Evolutionary conservation across 2,329 filamentous ascomycete genomes (phyloP), one percentile per base, ranked within the genome.

Genomic region (Calycina herbarum): DNA sequence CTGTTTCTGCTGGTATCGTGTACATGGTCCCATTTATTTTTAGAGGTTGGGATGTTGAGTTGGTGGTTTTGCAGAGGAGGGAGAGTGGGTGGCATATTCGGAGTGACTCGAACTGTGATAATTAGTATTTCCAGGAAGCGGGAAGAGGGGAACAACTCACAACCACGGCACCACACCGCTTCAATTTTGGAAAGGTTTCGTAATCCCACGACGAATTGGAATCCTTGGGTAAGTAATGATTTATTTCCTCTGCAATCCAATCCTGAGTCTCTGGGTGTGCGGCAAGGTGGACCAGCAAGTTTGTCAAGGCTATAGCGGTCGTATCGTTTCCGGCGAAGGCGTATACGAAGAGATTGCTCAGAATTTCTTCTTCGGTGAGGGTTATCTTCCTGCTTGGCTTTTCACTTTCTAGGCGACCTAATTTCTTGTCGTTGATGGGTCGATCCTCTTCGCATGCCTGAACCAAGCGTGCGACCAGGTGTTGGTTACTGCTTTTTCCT

Each of bases 261-360:
- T 84, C 82, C 73, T 94, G 91, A 1, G 83, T 83, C 0, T 80
- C 76, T 17, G 85, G 85, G 70, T 89, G 83, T 72, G 85, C 82
- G n/a, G 89, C 90, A 4, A 94, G 83, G 70, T 86, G 82, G 40
- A 91, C 72, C 7, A 92, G 77, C 2, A 86, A 82, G 73, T 90
- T 92, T 77, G 93, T 87, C 48, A 93, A 80, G 2, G 85, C 83
- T 76, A 90, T 91, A 62, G 90, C 90, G 1, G 90, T 89, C 1
- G 91, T 93, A 76, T 94, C 91, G 76, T 94, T 90, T 15, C 91
- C 91, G 0, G 91, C 90, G 1, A 93, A 81, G 67, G 84, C 81
- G 76, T 86, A 85, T 71, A 88, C 80, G 67, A 88, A 88, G 35
- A 89, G 86, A 72, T 93, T 92, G 63, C 89, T 89, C 42, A 89